These are phyloP conservation scores for Coprinopsis cinerea DNA, from an alignment of 768 basidiomycete species.

Conservation along the genomic window DNA sequence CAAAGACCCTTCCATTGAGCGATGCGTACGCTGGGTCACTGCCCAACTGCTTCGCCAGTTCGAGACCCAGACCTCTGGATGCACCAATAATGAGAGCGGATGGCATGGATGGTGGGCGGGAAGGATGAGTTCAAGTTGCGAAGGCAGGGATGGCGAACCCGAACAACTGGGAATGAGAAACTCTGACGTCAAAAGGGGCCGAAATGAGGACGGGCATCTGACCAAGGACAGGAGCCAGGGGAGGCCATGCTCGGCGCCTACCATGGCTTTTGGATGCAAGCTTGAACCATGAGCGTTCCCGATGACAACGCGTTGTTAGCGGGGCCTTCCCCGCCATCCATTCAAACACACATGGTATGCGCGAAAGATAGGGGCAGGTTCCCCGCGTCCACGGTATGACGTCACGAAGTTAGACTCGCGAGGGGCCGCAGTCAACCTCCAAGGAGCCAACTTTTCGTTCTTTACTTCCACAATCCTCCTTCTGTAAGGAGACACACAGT, in stretches of 20 bases:
- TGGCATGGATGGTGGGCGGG: constrained; percentile 13
- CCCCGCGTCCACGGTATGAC: no score
- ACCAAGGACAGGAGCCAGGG: no score
- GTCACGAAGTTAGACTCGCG: not conserved
- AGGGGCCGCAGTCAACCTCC: no score
- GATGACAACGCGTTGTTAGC: no score
- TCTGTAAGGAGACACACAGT: not conserved
- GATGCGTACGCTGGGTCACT: constrained; percentile 20
- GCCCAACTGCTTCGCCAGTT: constrained; percentile 25
- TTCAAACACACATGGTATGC: no score
- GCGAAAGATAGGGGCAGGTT: no score
- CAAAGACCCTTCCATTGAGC: constrained; percentile 17
- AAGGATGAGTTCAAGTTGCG: not conserved
- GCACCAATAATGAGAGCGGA: constrained; percentile 37
- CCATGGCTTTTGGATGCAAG: no score
- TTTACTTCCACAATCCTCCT: no score
- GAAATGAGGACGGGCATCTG: not conserved
- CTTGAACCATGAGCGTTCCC: no score
- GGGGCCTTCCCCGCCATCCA: no score
- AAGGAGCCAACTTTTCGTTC: no score
- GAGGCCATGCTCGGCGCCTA: no score
- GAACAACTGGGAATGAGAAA: not conserved
- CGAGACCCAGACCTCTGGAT: constrained; percentile 37
- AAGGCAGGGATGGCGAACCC: not conserved
- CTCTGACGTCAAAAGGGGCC: not conserved